Evolutionary conservation across 106 monocot species (phyloP).

Genomic region (Iris macrosiphon): DNA sequence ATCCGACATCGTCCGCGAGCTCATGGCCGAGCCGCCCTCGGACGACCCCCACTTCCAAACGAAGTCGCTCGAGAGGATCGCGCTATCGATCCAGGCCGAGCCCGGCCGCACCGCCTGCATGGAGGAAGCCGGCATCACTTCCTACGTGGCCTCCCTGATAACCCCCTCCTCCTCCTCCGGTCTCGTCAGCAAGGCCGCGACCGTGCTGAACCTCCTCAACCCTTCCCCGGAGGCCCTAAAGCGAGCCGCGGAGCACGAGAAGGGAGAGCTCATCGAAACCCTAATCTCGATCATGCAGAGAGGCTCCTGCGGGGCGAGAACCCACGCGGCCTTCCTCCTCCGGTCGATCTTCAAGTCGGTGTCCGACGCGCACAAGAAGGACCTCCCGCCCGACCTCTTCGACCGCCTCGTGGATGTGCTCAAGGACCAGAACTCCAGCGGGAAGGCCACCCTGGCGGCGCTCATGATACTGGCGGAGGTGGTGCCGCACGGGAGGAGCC

Average conservation of each 20-base stretch:
- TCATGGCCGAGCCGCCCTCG: not conserved
- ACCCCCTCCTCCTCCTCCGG: not conserved
- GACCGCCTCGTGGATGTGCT: constrained; percentile 24
- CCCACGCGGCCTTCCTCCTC: constrained; percentile 21
- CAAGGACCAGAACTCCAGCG: constrained; percentile 30
- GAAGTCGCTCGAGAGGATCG: too few species aligned
- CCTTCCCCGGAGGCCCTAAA: constrained; percentile 16
- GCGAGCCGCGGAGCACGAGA: constrained; percentile 6
- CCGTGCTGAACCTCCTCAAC: constrained; percentile 10
- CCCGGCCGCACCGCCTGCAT: constrained; percentile 1
- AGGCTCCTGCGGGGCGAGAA: constrained; percentile 13
- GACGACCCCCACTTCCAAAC: not conserved
- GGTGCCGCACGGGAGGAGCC: too few species aligned
- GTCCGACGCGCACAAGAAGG: constrained; percentile 9
- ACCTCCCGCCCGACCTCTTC: constrained; percentile 6
- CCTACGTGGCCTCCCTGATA: constrained; percentile 8
- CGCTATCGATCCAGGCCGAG: constrained; percentile 6
- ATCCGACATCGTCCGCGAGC: not conserved
- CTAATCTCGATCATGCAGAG: constrained; percentile 12
- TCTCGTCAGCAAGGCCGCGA: constrained; percentile 14
- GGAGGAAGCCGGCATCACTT: constrained; percentile 24
- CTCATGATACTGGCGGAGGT: constrained; percentile 15
- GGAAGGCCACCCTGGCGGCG: constrained; percentile 10
- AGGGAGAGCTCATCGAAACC: constrained; percentile 19
- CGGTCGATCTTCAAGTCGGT: constrained; percentile 13